Base-by-base conservation (phyloP, 2,329 filamentous ascomycete species). In the Cyclaneusma minus region DNA sequence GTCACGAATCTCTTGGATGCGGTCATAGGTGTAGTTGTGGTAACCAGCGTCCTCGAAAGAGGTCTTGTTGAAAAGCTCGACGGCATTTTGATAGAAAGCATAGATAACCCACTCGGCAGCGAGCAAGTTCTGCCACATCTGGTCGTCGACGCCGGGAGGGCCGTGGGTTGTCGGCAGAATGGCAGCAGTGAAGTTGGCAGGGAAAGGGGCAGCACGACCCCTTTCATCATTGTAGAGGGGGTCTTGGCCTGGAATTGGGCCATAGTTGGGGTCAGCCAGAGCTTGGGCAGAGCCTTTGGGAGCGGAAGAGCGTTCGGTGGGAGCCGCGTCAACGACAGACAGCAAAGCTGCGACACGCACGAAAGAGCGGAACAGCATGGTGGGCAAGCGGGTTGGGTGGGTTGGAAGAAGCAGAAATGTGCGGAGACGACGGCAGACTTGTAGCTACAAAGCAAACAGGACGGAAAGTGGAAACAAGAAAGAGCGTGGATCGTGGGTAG, bases 31-130 rank as follows among this genome's bases (percentile, higher is more conserved):
- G 4, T 36, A 51, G 24, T 55, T 51, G 5, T 51, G 50, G 15
- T 51, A 38, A 5, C 49, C 50, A 7, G 47, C 25, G 1, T 37
- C 30, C 1, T 41, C 47, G 33, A 59, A 58, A 7, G 39, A 32
- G 2, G 42, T 35, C 9, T 29, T 23, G 21, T 51, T 54, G 44
- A 58, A 59, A 2, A 31, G 30, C 28, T 58, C 53, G 1, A 58
- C 50, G 6, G 40, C 50, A 31, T 49, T 42, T 30, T 58, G 47
- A 38, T 60, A 59, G 38, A 60, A 58, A 20, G 36, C 39, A 39
- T 49, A 60, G 34, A 60, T 55, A 13, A 48, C 39, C 56, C 55
- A 59, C 39, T 59, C 56, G 10, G 55, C 55, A 13, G 42, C 38
- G 2, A 58, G 44, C 3, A 60, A 44, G 30, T 58, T 59, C 37